Evolutionary conservation across 148 eudicot genomes (phyloP).

Genomic region (Arctostaphylos glauca): DNA sequence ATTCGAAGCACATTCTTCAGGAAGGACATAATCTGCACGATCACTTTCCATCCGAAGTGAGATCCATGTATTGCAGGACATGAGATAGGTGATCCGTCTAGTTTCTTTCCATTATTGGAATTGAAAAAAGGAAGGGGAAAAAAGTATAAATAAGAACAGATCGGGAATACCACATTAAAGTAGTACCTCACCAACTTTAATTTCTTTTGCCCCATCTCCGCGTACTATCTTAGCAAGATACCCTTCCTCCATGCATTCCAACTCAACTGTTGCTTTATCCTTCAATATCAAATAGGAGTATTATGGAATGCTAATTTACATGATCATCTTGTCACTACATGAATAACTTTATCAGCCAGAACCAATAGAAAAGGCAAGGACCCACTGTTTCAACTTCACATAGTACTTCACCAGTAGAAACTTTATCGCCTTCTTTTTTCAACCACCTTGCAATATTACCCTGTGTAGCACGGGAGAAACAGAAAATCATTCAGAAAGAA

Average conservation of each 20-base stretch:
- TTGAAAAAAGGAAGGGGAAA: background rate
- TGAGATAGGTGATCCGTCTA: background rate
- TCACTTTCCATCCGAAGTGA: background rate
- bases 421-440: slow-evolving; percentile 94
- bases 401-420: slow-evolving; percentile 91
- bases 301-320: background rate
- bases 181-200: slow-evolving; percentile 89
- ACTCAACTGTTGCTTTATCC: slow-evolving; percentile 99
- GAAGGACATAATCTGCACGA: background rate
- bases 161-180: background rate
- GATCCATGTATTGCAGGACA: background rate
- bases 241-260: slow-evolving; percentile 99
- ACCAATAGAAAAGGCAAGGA: slow-evolving; percentile 9
- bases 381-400: slow-evolving; percentile 99
- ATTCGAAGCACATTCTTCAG: background rate
- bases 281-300: slow-evolving; percentile 20
- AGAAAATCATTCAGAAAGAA: slow-evolving; percentile 11
- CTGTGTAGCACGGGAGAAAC: slow-evolving; percentile 33
- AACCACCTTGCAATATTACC: slow-evolving; percentile 97
- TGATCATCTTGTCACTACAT: background rate
- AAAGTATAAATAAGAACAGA: background rate
- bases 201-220: slow-evolving; percentile 79
- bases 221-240: slow-evolving; percentile 83
- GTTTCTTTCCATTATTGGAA: background rate
- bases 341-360: background rate